A percentile compares a stretch with the other conserved stretches of the same genome.
These are phyloP conservation scores for Chlamydomonas sp. DNA, from an alignment of 139 green algal genomes.

Conservation along the genomic window DNA sequence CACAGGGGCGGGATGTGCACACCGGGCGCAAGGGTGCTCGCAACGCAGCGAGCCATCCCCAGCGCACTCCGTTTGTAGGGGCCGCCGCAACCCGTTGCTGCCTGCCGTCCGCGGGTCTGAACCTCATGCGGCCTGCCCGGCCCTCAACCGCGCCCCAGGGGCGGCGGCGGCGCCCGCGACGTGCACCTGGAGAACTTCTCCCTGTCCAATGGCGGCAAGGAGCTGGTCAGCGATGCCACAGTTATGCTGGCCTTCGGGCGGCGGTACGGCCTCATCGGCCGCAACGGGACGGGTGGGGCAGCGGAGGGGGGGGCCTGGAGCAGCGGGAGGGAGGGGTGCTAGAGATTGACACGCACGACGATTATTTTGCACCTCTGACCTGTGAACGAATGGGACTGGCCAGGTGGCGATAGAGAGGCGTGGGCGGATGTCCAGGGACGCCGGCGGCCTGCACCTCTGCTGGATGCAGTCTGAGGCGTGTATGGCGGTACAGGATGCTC, in stretches of 20 bases:
- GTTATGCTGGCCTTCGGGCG: slow-evolving; percentile 80
- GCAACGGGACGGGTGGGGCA: slow-evolving; percentile 81
- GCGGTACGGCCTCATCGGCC: slow-evolving; percentile 84
- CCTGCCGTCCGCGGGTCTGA: neutral
- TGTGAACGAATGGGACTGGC: neutral
- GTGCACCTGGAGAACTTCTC: slow-evolving; percentile 85
- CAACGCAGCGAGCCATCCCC: no score
- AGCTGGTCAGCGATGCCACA: slow-evolving; percentile 67
- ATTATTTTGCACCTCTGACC: neutral
- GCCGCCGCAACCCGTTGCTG: no score
- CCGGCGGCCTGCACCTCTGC: neutral
- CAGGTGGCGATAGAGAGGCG: no score
- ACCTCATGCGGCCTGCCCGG: neutral
- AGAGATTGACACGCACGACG: neutral
- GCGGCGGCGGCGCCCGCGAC: slow-evolving; percentile 67
- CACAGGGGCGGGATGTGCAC: no score
- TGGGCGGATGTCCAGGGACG: no score
- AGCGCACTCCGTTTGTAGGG: no score
- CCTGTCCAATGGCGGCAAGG: slow-evolving; percentile 82
- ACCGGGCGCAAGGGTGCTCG: no score
- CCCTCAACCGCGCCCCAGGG: slow-evolving; percentile 22
- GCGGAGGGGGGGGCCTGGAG: neutral
- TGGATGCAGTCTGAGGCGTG: neutral
- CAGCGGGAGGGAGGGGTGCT: neutral
- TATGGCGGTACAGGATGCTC: neutral